Conservation (phyloP, 2,329 filamentous ascomycete genomes). For the Aspergillus quadrilineatus region DNA sequence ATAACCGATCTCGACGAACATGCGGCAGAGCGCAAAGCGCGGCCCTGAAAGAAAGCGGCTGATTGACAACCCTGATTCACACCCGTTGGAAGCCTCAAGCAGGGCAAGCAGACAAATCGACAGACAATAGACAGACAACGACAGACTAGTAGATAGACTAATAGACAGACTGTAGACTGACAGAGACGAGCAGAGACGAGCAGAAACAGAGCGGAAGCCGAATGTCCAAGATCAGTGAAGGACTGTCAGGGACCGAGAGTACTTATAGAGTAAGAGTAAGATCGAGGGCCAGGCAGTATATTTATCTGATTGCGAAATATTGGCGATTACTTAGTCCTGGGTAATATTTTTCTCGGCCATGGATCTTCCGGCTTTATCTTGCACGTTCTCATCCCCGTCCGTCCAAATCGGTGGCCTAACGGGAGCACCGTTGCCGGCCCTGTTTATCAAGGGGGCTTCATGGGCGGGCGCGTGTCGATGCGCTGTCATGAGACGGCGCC, state of each 20-base stretch:
- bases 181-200: too few relatives aligned
- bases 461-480: background rate
- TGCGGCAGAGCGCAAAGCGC: background rate
- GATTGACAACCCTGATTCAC: background rate
- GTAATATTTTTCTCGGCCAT: slow-evolving; percentile 7
- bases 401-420: slow-evolving; percentile 14
- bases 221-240: background rate
- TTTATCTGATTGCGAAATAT: background rate
- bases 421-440: slow-evolving; percentile 5
- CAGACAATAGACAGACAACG: background rate
- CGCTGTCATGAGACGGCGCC: background rate
- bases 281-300: background rate
- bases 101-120: background rate
- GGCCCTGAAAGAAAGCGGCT: background rate
- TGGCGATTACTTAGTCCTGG: slow-evolving; percentile 1
- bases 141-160: too few relatives aligned
- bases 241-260: background rate
- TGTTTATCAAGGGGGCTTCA: slow-evolving; percentile 5
- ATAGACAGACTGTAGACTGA: too few relatives aligned
- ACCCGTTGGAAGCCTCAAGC: background rate
- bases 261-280: background rate
- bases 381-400: background rate
- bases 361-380: slow-evolving; percentile 14
- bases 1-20: background rate
- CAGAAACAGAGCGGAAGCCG: too few relatives aligned